Conservation (phyloP, 2,329 filamentous ascomycete species). For the Rosellinia necatrix region DNA sequence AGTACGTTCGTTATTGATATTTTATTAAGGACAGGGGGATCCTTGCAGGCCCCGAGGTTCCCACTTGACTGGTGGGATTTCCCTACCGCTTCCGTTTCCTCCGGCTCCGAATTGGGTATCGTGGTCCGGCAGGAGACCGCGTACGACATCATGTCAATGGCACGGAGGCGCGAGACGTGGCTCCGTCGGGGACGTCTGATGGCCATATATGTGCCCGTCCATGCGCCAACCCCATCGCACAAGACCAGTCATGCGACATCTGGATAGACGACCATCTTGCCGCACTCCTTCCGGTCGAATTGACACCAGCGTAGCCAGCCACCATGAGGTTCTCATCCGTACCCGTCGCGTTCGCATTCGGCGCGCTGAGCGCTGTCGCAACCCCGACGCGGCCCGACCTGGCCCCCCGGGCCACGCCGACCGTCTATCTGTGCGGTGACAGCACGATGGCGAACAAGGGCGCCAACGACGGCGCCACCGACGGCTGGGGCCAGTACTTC, state of each 20-base stretch:
- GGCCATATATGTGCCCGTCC: slow-evolving; percentile 4
- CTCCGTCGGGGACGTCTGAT: neutral
- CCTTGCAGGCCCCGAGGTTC: neutral
- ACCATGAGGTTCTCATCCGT: slow-evolving; percentile 24
- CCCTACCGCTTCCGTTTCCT: slow-evolving; percentile 10
- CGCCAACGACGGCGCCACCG: slow-evolving; percentile 41
- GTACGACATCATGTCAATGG: slow-evolving; percentile 2
- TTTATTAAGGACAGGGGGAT: neutral
- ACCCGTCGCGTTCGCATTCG: slow-evolving; percentile 14
- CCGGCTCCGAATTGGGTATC: slow-evolving; percentile 24
- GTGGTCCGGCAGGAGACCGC: slow-evolving; percentile 7
- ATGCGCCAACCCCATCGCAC: neutral
- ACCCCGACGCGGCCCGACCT: slow-evolving; percentile 25
- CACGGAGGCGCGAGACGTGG: neutral
- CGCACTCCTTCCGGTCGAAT: neutral
- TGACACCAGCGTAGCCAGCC: neutral
- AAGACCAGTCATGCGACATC: neutral
- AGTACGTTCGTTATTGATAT: neutral
- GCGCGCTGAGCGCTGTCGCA: slow-evolving; percentile 13
- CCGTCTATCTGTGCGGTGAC: slow-evolving; percentile 58
- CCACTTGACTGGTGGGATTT: slow-evolving; percentile 27
- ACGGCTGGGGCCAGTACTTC: slow-evolving; percentile 67
- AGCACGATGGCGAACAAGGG: slow-evolving; percentile 57
- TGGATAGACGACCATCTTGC: neutral
- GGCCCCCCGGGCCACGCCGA: slow-evolving; percentile 39